Evolutionary conservation across 176 grass and related monocot genomes (phyloP), one percentile per base, ranked within the genome.

Genomic region (Tillandsia fasciculata): DNA sequence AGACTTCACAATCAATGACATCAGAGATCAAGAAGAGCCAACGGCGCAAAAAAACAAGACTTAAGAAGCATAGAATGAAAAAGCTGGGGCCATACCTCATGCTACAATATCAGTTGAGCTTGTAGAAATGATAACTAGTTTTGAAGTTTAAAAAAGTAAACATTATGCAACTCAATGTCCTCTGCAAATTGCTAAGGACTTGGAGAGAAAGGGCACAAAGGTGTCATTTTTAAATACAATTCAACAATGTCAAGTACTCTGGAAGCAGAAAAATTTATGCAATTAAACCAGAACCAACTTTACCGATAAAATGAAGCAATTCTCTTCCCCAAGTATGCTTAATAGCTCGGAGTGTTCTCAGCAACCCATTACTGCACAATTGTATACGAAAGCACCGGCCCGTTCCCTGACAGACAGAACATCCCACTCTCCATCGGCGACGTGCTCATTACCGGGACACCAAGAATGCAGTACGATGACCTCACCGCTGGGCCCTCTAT

Each of bases 351-450:
- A 8, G 54, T 24, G 51, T 58, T 63, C 59, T 96, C 69, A 96
- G 79, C 92, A 91, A 64, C 92, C 88, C 92, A 91, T 96, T 85
- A 96, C 80, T 75, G 92, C 88, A 42, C 92, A 96, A 74, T 96
- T 96, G 79, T 91, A 77, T 64, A 96, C 92, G 42, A 96, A 96
- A 26, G 77, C 85, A 12, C 92, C 88, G 0, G 92, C 88, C 0
- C 85, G 72, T 52, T 91, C 83, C 79, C 85, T 91, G 65, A 86
- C 73, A 5, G 82, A 87, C 20, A 96, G 83, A 64, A 96, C 78
- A 78, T 96, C 88, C 92, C 92, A 96, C 73, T 92, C 82, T 64
- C 71, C 71, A 61, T n/a, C 80, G 63, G 68, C 69, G 2, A 12
- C 23, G 9, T 71, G 68, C 52, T 52, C 88, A 69, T 71, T 78